Evolutionary conservation across 176 grass and related monocot species (phyloP).

Genomic region (Oropetium thomaeum): DNA sequence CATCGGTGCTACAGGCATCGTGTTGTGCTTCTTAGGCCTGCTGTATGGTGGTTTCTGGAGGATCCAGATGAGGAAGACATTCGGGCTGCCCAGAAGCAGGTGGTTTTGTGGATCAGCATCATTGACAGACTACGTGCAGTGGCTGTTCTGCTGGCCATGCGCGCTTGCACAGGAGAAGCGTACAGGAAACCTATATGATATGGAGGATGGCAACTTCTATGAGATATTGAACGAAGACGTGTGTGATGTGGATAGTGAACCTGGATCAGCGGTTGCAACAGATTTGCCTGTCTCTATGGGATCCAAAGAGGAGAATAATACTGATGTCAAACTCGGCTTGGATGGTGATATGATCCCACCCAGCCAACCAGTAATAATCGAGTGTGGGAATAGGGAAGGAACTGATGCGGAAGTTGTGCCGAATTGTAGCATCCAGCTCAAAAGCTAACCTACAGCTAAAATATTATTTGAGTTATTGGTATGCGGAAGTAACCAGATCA

Average conservation of each 20-base stretch:
- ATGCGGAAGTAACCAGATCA: slow-evolving; percentile 8
- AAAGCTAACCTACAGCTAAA: slow-evolving; percentile 18
- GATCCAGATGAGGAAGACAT: slow-evolving; percentile 79
- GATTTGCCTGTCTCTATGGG: neutral
- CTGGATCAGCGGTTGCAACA: neutral
- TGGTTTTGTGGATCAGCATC: slow-evolving; percentile 58
- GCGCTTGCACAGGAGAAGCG: slow-evolving; percentile 82
- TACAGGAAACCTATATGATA: slow-evolving; percentile 69
- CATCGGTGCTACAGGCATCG: slow-evolving; percentile 46
- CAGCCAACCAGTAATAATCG: slow-evolving; percentile 43
- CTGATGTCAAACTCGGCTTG: neutral
- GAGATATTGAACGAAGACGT: slow-evolving; percentile 26
- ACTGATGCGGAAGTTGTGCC: neutral
- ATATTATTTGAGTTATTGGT: neutral
- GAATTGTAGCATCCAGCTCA: slow-evolving; percentile 27
- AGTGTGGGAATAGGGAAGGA: slow-evolving; percentile 10
- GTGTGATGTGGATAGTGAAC: slow-evolving; percentile 2
- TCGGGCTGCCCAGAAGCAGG: slow-evolving; percentile 45
- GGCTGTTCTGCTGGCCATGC: slow-evolving; percentile 85
- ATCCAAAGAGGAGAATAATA: neutral
- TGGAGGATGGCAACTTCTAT: slow-evolving; percentile 47
- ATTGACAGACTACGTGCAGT: slow-evolving; percentile 53
- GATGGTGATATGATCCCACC: slow-evolving; percentile 51
- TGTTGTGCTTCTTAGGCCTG: slow-evolving; percentile 71
- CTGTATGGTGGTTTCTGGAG: slow-evolving; percentile 92